phyloP scores from a whole-genome alignment of 805 yeast genomes.

The Kodamaea leandrae region DNA sequence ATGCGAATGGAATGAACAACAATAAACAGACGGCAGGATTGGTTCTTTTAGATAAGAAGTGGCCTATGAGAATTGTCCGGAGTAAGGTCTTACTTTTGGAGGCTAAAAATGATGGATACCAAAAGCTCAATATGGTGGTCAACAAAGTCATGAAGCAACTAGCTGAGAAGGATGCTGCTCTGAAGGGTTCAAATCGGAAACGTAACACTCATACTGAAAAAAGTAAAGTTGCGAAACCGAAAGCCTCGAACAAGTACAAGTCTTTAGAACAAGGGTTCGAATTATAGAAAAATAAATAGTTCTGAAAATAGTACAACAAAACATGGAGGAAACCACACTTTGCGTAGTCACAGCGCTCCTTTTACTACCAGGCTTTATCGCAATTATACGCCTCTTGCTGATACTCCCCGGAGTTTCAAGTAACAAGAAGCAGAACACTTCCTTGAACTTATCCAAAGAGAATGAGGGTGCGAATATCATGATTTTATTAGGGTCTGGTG shows the following conservation, averaged over 20 bases:
- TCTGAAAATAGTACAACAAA: background rate
- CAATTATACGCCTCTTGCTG: constrained; percentile 20
- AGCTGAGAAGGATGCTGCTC: constrained; percentile 39
- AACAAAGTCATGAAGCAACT: constrained; percentile 51
- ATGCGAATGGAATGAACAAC: constrained; percentile 24
- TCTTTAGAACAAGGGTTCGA: constrained; percentile 15
- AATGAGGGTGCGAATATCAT: constrained; percentile 33
- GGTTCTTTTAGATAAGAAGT: constrained; percentile 27
- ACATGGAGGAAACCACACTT: constrained; percentile 13
- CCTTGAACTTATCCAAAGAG: background rate
- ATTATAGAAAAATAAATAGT: constrained; percentile 9
- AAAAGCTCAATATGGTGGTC: constrained; percentile 50
- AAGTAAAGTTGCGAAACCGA: constrained; percentile 6
- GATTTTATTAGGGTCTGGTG: constrained; percentile 90
- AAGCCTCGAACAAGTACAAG: constrained; percentile 5
- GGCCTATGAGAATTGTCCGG: constrained; percentile 56
- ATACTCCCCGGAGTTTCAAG: constrained; percentile 21
- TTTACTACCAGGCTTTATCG: constrained; percentile 21
- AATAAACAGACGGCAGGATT: constrained; percentile 32
- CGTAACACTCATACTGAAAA: constrained; percentile 1
- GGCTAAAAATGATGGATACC: constrained; percentile 40
- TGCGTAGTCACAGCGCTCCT: constrained; percentile 15
- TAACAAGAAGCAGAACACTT: background rate
- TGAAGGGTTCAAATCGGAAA: background rate
- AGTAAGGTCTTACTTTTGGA: constrained; percentile 48